phyloP scores from a whole-genome alignment of 352 stramenopile species.

The Aphanomyces invadans region DNA sequence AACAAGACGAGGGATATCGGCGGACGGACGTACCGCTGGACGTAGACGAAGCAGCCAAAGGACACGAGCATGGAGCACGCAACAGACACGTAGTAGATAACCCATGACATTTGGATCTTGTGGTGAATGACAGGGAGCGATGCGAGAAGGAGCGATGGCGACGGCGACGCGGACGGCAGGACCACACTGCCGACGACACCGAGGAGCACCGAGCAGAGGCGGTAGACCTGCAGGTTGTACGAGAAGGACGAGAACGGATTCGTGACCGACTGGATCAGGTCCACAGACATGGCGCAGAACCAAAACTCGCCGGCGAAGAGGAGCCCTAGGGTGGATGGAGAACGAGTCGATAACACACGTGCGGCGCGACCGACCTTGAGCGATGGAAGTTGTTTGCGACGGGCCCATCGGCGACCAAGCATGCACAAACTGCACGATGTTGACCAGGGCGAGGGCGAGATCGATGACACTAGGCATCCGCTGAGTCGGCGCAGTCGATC shows the following conservation, averaged over 20 bases:
- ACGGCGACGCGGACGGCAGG: constrained; percentile 30
- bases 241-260: constrained; percentile 85
- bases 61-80: constrained; percentile 71
- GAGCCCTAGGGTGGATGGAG: constrained; percentile 32
- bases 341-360: not conserved
- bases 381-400: constrained; percentile 47
- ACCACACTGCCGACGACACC: constrained; percentile 56
- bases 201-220: constrained; percentile 72
- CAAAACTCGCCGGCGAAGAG: constrained; percentile 82
- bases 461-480: constrained; percentile 47
- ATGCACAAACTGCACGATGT: constrained; percentile 60
- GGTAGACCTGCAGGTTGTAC: constrained; percentile 77
- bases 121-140: constrained; percentile 70
- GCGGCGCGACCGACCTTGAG: constrained; percentile 3
- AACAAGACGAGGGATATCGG: not conserved
- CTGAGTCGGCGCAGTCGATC: too few relatives aligned
- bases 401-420: constrained; percentile 45
- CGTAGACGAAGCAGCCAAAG: constrained; percentile 59
- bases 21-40: constrained; percentile 35
- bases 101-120: constrained; percentile 79
- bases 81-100: constrained; percentile 76
- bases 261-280: constrained; percentile 84
- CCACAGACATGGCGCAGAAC: constrained; percentile 85
- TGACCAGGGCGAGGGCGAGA: constrained; percentile 55
- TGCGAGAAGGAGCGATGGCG: constrained; percentile 26